Conservation (phyloP, 129 eudicot genomes). For the Chrysanthemum seticuspe region DNA sequence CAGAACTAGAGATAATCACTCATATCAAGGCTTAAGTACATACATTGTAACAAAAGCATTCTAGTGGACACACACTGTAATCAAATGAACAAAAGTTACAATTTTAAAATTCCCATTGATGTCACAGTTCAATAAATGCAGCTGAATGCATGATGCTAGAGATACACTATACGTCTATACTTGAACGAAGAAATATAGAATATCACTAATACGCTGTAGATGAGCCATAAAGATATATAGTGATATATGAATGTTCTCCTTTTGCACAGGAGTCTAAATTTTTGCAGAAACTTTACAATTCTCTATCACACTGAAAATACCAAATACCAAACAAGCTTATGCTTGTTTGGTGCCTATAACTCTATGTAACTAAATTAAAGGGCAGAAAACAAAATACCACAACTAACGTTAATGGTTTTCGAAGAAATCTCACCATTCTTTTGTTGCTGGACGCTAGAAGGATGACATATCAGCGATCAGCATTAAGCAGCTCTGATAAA, state of each 20-base stretch:
- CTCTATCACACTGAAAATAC: not conserved
- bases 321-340: not conserved
- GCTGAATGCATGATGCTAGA: conserved; percentile 3
- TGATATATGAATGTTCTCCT: not conserved
- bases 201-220: not conserved
- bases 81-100: not conserved
- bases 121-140: conserved; percentile 2
- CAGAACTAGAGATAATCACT: not conserved
- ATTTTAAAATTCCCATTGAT: not conserved
- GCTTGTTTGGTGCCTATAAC: too few species aligned
- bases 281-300: not conserved
- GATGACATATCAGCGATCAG: not conserved
- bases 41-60: conserved; percentile 1
- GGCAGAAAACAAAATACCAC: not conserved
- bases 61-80: not conserved
- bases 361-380: too few species aligned
- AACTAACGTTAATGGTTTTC: not conserved
- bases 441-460: conserved; percentile 6
- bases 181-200: not conserved
- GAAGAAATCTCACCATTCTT: conserved; percentile 9
- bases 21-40: conserved; percentile 3
- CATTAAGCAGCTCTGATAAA: conserved; percentile 16
- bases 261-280: not conserved
- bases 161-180: not conserved
- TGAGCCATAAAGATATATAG: not conserved